These are phyloP conservation scores for Caryopteris hybrid DNA, from an alignment of 305 asterid genomes.

Conservation along the genomic window DNA sequence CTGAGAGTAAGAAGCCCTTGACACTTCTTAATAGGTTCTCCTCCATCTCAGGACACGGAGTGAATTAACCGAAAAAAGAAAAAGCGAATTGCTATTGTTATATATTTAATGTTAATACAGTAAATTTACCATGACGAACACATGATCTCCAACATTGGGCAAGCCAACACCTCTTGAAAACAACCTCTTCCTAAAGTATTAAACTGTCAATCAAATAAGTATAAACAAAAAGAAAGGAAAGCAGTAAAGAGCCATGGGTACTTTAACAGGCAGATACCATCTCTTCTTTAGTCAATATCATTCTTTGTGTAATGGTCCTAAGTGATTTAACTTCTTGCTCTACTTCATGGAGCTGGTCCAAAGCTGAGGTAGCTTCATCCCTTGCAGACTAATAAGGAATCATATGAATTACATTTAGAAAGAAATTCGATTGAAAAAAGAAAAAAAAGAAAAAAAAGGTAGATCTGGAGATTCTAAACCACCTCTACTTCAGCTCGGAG, in stretches of 20 bases:
- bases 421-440: not conserved
- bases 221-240: slow-evolving; percentile 23
- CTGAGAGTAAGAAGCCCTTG: not conserved
- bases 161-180: slow-evolving; percentile 93
- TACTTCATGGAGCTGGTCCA: slow-evolving; percentile 52
- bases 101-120: not conserved
- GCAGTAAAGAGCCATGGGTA: slow-evolving; percentile 1
- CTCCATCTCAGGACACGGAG: not conserved
- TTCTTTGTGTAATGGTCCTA: slow-evolving; percentile 50
- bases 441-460: slow-evolving; percentile 5
- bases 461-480: slow-evolving; percentile 13
- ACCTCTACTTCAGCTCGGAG: slow-evolving; percentile 88
- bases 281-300: slow-evolving; percentile 73
- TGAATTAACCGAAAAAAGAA: not conserved
- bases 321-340: slow-evolving; percentile 55
- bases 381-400: slow-evolving; percentile 51
- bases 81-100: not conserved
- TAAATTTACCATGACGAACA: slow-evolving; percentile 48
- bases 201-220: slow-evolving; percentile 41
- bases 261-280: slow-evolving; percentile 47
- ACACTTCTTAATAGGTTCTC: not conserved
- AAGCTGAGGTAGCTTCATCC: slow-evolving; percentile 64
- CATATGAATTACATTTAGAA: slow-evolving; percentile 1
- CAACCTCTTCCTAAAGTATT: slow-evolving; percentile 78
- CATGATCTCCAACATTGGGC: slow-evolving; percentile 87